Base-by-base conservation (phyloP, 306 rosid genomes). In the Vigna angularis region DNA sequence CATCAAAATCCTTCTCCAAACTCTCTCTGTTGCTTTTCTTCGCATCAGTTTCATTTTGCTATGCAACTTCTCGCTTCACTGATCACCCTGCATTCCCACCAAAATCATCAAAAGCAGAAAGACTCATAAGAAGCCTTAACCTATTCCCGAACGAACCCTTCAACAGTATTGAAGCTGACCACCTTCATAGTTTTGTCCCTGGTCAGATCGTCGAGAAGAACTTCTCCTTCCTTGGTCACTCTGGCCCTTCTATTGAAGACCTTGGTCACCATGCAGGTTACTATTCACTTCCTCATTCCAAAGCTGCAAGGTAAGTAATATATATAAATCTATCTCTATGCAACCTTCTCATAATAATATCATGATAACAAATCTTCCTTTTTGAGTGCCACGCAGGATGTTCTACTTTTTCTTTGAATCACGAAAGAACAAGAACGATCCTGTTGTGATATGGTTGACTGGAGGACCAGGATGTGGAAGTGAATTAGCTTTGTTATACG, bases 401-500 rank as follows among this genome's bases (percentile, higher is more conserved):
- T 94, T 94, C 87, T 92, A 92, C 85, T 92, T 92, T 55, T 90
- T 94, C 88, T 94, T 94, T 50, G 97, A 94, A 87, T 94, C 97
- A 9, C 67, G 98, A 70, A 83, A 12, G 30, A 88, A 16, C 3
- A 85, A 66, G 50, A 78, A 78, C 51, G 94, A 89, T 51, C 96
- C 97, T 0, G 74, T 94, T 51, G 98, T 94, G 30, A 88, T 94
- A 66, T 94, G 98, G 98, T 77, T 94, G 77, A 94, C 97, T 8
- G 98, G 98, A 79, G 98, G 98, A 52, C 98, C 98, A 74, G 98
- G 98, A 5, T 94, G 98, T 2, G 75, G 96, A 72, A 89, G 98
- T 80, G 94, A 88, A 73, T 72, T 94, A 20, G 97, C 98, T n/a
- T 73, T 94, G 50, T 45, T 45, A 4, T 45, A 11, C 5, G 50